These are phyloP conservation scores for Pharnaceum exiguum DNA, from an alignment of 148 eudicot species.

Conservation along the genomic window DNA sequence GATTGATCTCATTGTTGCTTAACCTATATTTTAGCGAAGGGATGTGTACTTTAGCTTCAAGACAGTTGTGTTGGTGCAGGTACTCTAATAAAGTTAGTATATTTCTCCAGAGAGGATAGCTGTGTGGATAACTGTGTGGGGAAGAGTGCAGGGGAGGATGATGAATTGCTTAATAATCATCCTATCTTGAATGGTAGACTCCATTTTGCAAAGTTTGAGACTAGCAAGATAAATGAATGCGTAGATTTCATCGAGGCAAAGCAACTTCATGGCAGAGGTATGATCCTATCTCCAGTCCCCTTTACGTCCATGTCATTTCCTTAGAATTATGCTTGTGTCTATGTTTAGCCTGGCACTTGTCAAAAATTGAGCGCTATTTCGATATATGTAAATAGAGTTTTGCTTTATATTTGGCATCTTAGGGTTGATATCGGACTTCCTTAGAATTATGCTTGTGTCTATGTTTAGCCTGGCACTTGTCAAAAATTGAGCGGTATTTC, in stretches of 20 bases:
- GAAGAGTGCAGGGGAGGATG: conserved; percentile 26
- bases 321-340: background rate
- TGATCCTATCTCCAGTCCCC: background rate
- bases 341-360: background rate
- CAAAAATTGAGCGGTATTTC: too few species aligned
- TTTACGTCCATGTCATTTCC: background rate
- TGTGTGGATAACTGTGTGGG: conserved; percentile 20
- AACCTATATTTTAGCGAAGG: background rate
- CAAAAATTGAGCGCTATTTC: too few species aligned
- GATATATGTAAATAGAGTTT: too few species aligned
- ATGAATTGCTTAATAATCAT: conserved; percentile 28
- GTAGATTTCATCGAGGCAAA: conserved; percentile 71
- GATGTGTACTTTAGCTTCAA: background rate
- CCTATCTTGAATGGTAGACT: conserved; percentile 55
- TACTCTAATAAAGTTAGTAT: conserved; percentile 82
- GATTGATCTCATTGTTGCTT: background rate
- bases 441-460: background rate
- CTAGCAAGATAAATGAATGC: conserved; percentile 74
- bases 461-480: background rate
- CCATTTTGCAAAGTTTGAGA: conserved; percentile 83
- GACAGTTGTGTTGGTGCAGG: conserved; percentile 35
- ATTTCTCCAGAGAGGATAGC: conserved; percentile 42
- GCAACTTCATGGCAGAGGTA: conserved; percentile 58
- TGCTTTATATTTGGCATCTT: too few species aligned
- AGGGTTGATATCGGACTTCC: too few species aligned